Evolutionary conservation across 192 early-diverging fungal genomes (phyloP).

Genomic region (Backusella macrospora): DNA sequence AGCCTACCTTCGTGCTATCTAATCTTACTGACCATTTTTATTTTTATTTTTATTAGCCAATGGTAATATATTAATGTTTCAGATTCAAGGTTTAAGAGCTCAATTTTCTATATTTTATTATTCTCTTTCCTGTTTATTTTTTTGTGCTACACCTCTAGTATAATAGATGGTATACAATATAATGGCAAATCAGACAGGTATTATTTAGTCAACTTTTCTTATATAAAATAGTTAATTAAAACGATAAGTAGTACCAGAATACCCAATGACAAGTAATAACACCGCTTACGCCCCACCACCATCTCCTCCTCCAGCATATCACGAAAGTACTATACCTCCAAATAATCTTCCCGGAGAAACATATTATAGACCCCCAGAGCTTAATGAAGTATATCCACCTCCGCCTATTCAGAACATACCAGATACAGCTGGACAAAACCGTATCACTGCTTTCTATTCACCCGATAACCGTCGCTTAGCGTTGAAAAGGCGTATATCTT

Average conservation of each 20-base stretch:
- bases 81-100: background rate
- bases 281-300: background rate
- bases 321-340: background rate
- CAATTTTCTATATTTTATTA: background rate
- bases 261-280: background rate
- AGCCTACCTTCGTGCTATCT: too few relatives aligned
- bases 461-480: background rate
- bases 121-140: background rate
- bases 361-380: conserved; percentile 8
- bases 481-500: background rate
- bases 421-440: background rate
- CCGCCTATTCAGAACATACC: background rate
- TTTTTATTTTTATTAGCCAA: background rate
- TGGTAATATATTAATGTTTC: background rate
- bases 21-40: too few relatives aligned
- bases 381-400: conserved; percentile 6
- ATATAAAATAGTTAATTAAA: background rate
- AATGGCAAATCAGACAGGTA: background rate
- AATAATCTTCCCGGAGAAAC: background rate
- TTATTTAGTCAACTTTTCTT: background rate
- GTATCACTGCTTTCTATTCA: background rate
- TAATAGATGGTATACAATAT: background rate
- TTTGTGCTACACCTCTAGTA: background rate
- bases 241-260: background rate
- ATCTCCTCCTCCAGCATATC: conserved; percentile 13